These are phyloP conservation scores for Starmerella sp. DNA, from an alignment of 805 yeast species.

Conservation along the genomic window DNA sequence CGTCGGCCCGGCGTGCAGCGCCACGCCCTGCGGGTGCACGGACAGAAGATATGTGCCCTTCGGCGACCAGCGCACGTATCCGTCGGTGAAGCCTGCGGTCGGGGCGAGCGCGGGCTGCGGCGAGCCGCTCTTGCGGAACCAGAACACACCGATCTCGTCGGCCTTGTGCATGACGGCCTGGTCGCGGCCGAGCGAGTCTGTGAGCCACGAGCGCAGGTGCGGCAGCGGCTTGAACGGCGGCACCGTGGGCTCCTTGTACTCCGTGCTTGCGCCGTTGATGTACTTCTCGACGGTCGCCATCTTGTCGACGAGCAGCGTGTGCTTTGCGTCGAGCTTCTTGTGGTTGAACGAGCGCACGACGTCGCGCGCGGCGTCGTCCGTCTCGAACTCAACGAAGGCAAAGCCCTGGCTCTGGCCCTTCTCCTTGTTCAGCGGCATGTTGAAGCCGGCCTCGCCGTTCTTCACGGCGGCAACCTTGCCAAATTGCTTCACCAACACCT, in stretches of 20 bases:
- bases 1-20: constrained; percentile 86
- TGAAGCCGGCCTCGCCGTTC: constrained; percentile 40
- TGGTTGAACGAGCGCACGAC: constrained; percentile 75
- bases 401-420: constrained; percentile 71
- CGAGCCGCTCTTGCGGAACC: constrained; percentile 63
- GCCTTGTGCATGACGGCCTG: constrained; percentile 72
- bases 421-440: constrained; percentile 60
- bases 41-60: constrained; percentile 81
- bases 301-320: constrained; percentile 73
- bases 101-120: constrained; percentile 63
- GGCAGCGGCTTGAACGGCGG: constrained; percentile 68
- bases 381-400: constrained; percentile 65
- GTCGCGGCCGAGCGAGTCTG: constrained; percentile 80
- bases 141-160: constrained; percentile 71
- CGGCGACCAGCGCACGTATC: constrained; percentile 83
- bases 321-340: constrained; percentile 88
- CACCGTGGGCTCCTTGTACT: constrained; percentile 57
- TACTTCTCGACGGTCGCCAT: constrained; percentile 33
- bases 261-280: constrained; percentile 37
- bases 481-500: constrained; percentile 75
- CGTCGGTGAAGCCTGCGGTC: constrained; percentile 75
- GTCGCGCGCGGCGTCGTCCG: constrained; percentile 53
- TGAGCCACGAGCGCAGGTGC: constrained; percentile 81
- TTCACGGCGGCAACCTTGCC: constrained; percentile 62
- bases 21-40: constrained; percentile 87